Base-by-base conservation (phyloP, 2,329 filamentous ascomycete species). In the Ceratocystis cubensis region DNA sequence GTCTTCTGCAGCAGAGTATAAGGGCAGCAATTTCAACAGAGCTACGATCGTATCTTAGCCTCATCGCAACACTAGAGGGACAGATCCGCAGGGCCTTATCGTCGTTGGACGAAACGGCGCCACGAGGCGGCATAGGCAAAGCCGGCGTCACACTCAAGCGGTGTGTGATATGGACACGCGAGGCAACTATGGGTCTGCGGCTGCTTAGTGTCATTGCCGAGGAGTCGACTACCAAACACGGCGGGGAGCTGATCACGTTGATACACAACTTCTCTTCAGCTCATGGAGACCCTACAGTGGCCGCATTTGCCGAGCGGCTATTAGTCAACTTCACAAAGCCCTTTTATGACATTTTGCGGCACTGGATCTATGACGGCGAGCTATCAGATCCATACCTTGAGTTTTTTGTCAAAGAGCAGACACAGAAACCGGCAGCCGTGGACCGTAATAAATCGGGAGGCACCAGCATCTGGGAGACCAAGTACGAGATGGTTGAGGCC, bases 341-440 rank as follows among this genome's bases (percentile, higher is more conserved):
- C 0, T 99, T 99, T 74, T 99, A 99, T 75, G 90, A 95, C 72
- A 96, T 99, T 79, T 80, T 99, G 65, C 86, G 91, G 65, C 88
- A 91, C 71, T 99, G 94, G 94, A 96, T 99, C 63, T 99, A 99
- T 73, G 93, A 99, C 72, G 94, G 94, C 69, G 95, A 99, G 78
- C 82, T 99, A 15, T 91, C 90, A n/a, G 94, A 99, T 75, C 94
- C 95, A 0, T 96, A 92, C 72, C 82, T 86, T 66, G 94, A 99
- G 73, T 99, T 99, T 76, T 97, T 99, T 72, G 92, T 99, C 22
- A 86, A 86, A 22, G 91, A 96, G 74, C 72, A 71, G 71, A 77
- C 69, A 74, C 78, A 72, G 79, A 84, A 68, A 78, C 80, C 67
- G 72, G 66, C 66, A 37, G 66, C 75, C 62, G 81, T 80, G 70